These are phyloP conservation scores for Sporothrix variecibatus DNA, from an alignment of 2,329 filamentous ascomycete genomes.

Conservation along the genomic window DNA sequence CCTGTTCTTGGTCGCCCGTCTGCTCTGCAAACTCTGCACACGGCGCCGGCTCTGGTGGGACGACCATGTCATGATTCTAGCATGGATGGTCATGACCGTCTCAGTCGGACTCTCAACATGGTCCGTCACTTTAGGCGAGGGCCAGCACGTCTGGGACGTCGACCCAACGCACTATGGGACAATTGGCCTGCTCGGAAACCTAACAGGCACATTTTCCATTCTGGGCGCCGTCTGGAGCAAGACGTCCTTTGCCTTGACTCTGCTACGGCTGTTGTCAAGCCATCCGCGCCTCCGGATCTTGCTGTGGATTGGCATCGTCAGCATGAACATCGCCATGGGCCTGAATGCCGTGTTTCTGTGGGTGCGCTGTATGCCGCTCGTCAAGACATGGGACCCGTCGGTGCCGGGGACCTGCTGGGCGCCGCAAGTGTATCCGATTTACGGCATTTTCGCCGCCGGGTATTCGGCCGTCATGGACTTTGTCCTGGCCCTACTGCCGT, in stretches of 20 bases:
- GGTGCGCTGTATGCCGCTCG: conserved; percentile 26
- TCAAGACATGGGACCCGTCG: conserved; percentile 25
- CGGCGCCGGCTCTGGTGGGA: conserved; percentile 36
- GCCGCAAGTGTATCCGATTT: conserved; percentile 31
- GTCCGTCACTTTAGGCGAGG: conserved; percentile 19
- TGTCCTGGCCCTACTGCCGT: conserved; percentile 35
- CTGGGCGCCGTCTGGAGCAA: conserved; percentile 35
- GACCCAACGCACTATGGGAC: conserved; percentile 9
- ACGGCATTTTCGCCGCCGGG: conserved; percentile 34
- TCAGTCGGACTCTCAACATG: conserved; percentile 17
- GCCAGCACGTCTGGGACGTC: conserved; percentile 26
- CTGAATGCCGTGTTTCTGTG: conserved; percentile 30
- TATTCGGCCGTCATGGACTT: conserved; percentile 24
- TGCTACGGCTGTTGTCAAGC: conserved; percentile 38
- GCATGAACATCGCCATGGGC: conserved; percentile 38
- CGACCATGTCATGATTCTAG: conserved; percentile 33
- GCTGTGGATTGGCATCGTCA: conserved; percentile 40
- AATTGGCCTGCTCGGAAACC: conserved; percentile 25
- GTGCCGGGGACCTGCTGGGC: conserved; percentile 31
- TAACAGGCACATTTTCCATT: conserved; percentile 28
- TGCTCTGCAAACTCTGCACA: conserved; percentile 33
- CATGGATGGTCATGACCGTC: conserved; percentile 30
- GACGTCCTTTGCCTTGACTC: conserved; percentile 42
- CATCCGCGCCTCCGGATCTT: conserved; percentile 22
- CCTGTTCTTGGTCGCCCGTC: conserved; percentile 32